Evolutionary conservation across 2,329 filamentous ascomycete species (phyloP), one percentile per base, ranked within the genome.

Genomic region (Clarireedia monteithiana): DNA sequence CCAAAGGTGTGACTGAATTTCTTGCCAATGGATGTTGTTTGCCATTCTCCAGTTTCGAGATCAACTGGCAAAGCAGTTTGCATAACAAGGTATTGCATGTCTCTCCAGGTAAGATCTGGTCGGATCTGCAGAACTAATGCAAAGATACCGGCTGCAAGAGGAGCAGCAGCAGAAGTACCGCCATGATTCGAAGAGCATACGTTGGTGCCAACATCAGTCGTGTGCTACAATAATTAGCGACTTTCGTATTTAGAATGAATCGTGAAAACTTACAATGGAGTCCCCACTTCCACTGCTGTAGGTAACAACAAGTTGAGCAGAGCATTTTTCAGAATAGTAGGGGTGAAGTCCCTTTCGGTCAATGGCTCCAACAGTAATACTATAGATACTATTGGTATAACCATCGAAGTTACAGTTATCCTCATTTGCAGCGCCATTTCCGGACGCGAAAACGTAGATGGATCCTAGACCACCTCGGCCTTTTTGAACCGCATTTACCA

Each of bases 371-470:
- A 99, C 91, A 0, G 91, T 96, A 65, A 99, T 94, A 70, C 91
- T 96, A 78, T 97, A 99, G 65, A 99, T 99, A 69, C 91, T 96
- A 76, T 99, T 99, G 58, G 94, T 99, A 73, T 99, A 99, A 40
- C 94, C 94, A 69, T 99, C 94, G 70, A 99, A 99, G 71, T 99
- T 99, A 79, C 94, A 99, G 73, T 99, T 97, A 71, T 99, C 94
- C 48, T 89, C 91, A 61, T 77, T 83, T 3, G 78, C 77, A 9
- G 92, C 95, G 57, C 94, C 94, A 68, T 99, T 99, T 58, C 94
- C 94, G 62, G 92, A 91, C 45, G 94, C 94, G 71, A 99, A 99
- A 54, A 99, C 94, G 67, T 91, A 99, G 62, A 99, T 88, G 27
- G 90, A 95, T 7, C 94, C 94, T 53, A 85, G 83, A 3, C 91